These are phyloP conservation scores for Starmera dryadoides DNA, from an alignment of 805 yeast genomes.

Conservation along the genomic window DNA sequence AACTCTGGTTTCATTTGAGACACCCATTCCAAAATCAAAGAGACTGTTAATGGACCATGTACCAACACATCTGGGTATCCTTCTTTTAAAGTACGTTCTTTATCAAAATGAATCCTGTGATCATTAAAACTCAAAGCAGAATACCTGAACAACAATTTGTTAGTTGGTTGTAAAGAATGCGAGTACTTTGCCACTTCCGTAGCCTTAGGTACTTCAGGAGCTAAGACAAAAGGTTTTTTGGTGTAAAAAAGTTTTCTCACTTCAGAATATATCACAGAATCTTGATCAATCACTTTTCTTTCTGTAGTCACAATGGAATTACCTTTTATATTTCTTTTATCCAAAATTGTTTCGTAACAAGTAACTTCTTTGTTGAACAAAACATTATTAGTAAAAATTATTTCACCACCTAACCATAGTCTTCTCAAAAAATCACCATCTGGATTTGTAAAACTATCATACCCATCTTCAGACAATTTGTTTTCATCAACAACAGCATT, in stretches of 20 bases:
- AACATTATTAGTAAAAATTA: conserved; percentile 34
- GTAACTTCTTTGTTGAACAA: conserved; percentile 28
- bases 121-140: conserved; percentile 76
- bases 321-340: conserved; percentile 27
- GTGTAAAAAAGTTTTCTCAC: conserved; percentile 57
- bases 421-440: not conserved
- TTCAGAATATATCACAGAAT: conserved; percentile 34
- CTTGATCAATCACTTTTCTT: conserved; percentile 36
- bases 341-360: conserved; percentile 48
- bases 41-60: conserved; percentile 78
- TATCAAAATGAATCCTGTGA: conserved; percentile 77
- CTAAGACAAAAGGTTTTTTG: conserved; percentile 20
- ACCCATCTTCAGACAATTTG: not conserved
- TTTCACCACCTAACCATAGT: conserved; percentile 73
- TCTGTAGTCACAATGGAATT: conserved; percentile 48
- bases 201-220: not conserved
- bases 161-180: conserved; percentile 29
- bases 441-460: not conserved
- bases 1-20: conserved; percentile 11
- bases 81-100: conserved; percentile 49
- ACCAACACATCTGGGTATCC: conserved; percentile 54
- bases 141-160: conserved; percentile 47
- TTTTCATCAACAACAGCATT: not conserved
- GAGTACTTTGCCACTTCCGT: conserved; percentile 14
- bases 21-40: conserved; percentile 50